Evolutionary conservation across 768 basidiomycete genomes (phyloP).

Genomic region (Tulasnella sp.): DNA sequence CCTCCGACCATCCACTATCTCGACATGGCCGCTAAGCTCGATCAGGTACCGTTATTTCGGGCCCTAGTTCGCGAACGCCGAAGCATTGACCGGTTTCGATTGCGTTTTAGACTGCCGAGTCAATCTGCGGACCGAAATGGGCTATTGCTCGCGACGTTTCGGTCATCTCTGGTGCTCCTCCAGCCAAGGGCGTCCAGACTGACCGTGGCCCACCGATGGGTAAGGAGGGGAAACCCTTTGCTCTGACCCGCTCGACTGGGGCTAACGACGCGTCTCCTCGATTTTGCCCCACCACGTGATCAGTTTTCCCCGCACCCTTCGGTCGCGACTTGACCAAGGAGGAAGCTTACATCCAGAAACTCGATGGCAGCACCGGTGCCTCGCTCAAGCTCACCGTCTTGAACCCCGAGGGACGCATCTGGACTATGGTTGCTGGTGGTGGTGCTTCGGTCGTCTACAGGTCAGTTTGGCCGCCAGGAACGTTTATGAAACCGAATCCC

Average conservation of each 20-base stretch:
- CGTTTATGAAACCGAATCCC: background rate
- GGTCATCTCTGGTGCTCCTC: slow-evolving; percentile 57
- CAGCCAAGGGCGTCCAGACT: slow-evolving; percentile 59
- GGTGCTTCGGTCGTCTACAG: slow-evolving; percentile 66
- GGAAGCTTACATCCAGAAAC: slow-evolving; percentile 98
- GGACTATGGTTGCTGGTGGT: slow-evolving; percentile 99
- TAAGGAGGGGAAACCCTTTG: slow-evolving; percentile 27
- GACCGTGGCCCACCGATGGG: slow-evolving; percentile 98
- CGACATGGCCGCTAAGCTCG: slow-evolving; percentile 99
- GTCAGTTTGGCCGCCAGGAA: slow-evolving; percentile 29
- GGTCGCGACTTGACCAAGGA: slow-evolving; percentile 97
- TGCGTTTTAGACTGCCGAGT: slow-evolving; percentile 71
- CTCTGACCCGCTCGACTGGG: slow-evolving; percentile 3
- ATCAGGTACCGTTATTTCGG: slow-evolving; percentile 51
- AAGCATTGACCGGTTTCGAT: background rate
- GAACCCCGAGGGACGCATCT: slow-evolving; percentile 90
- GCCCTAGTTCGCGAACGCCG: background rate
- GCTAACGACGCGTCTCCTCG: slow-evolving; percentile 28
- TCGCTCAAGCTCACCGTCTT: slow-evolving; percentile 97
- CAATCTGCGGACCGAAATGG: slow-evolving; percentile 98
- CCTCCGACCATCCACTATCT: slow-evolving; percentile 86
- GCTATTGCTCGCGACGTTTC: slow-evolving; percentile 90
- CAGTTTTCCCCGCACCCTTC: slow-evolving; percentile 85
- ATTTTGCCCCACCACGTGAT: background rate
- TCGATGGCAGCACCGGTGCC: slow-evolving; percentile 95